phyloP scores from a whole-genome alignment of 2,329 filamentous ascomycete genomes.

The Fusarium musae region DNA sequence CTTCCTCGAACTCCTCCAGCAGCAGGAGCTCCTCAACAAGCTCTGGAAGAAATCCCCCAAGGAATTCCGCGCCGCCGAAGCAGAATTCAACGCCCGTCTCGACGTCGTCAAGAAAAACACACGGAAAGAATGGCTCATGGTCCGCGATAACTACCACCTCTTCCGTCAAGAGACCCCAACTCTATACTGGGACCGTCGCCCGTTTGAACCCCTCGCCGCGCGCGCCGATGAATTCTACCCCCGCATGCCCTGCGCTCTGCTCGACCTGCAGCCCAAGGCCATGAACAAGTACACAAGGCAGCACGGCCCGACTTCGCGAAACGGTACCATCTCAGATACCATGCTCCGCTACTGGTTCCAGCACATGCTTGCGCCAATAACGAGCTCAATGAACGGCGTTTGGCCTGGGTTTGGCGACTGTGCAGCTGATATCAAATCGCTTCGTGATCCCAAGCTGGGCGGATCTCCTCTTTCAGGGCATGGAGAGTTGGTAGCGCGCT shows the following conservation, averaged over 20 bases:
- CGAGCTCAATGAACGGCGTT: constrained; percentile 61
- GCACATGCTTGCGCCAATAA: constrained; percentile 56
- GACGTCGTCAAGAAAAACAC: constrained; percentile 48
- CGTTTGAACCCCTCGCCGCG: constrained; percentile 74
- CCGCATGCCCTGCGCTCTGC: constrained; percentile 63
- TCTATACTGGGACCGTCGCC: constrained; percentile 76
- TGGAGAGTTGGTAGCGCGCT: constrained; percentile 57
- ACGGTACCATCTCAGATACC: constrained; percentile 65
- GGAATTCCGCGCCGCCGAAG: constrained; percentile 46
- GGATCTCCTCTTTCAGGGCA: constrained; percentile 55
- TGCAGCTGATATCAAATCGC: constrained; percentile 58
- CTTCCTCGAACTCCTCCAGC: constrained; percentile 49
- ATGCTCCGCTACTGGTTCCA: constrained; percentile 57
- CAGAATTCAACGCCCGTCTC: constrained; percentile 51
- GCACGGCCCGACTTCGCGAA: constrained; percentile 54
- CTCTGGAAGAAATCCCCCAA: constrained; percentile 30
- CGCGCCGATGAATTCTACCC: constrained; percentile 74
- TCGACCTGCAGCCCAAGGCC: constrained; percentile 74
- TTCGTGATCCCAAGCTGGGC: constrained; percentile 60
- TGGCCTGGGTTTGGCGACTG: constrained; percentile 70
- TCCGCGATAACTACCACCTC: constrained; percentile 65
- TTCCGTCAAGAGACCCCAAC: constrained; percentile 61
- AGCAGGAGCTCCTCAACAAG: constrained; percentile 44
- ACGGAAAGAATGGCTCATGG: constrained; percentile 51
- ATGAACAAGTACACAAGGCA: constrained; percentile 61